Percentiles rank a stretch among this genome's conserved stretches.
phyloP scores from a whole-genome alignment of 345 rosid species.

The Populus nigra region DNA sequence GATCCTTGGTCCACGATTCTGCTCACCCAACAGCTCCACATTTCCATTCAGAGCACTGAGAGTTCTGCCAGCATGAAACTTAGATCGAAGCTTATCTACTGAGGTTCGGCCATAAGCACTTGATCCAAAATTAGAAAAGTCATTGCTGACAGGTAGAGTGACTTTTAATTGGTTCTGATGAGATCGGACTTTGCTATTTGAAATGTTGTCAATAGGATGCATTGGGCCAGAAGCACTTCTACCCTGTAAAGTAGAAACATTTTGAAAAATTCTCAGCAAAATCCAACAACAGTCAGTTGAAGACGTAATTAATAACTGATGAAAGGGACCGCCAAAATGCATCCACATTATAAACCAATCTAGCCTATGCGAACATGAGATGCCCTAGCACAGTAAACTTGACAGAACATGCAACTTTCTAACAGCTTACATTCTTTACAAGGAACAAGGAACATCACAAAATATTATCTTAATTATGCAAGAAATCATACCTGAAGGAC shows the following conservation, averaged over 20 bases:
- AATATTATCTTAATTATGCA: not conserved
- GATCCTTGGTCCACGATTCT: conserved; percentile 64
- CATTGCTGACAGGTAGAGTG: conserved; percentile 34
- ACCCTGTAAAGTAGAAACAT: conserved; percentile 41
- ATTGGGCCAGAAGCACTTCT: conserved; percentile 47
- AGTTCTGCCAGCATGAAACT: conserved; percentile 40
- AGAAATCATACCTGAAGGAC: conserved; percentile 46
- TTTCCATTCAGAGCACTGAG: conserved; percentile 33
- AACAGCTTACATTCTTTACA: not conserved
- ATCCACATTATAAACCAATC: not conserved
- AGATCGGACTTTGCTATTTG: conserved; percentile 46
- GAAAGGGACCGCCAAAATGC: not conserved
- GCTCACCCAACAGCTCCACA: conserved; percentile 48
- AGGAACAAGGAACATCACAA: too few species aligned
- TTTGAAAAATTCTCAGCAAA: conserved; percentile 9
- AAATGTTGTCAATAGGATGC: conserved; percentile 39
- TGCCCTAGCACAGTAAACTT: not conserved
- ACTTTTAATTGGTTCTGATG: conserved; percentile 44
- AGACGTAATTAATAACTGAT: not conserved
- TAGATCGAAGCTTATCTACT: conserved; percentile 47
- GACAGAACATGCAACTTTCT: not conserved
- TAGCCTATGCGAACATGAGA: not conserved
- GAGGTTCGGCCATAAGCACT: conserved; percentile 33
- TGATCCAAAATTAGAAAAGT: conserved; percentile 45
- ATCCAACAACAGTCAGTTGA: not conserved